Evolutionary conservation across 768 basidiomycete species (phyloP), one percentile per base, ranked within the genome.

Genomic region (Boletus rubescentipes): DNA sequence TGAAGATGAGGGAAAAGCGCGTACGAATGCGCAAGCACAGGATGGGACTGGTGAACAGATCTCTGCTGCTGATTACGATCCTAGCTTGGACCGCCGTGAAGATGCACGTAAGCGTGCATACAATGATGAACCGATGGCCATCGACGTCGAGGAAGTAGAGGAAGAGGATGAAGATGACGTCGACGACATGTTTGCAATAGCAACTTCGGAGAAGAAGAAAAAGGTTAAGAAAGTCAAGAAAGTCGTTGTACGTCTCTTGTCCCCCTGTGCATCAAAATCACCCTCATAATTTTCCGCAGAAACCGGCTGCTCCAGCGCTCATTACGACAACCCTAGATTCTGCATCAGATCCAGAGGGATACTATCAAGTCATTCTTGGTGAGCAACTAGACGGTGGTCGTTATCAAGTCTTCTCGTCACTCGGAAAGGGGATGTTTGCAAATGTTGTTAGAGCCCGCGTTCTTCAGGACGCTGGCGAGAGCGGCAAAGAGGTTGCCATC

Each of bases 391-490:
- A 97, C 64, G 83, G 86, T 26, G 94, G 91, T 6, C 83, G 89
- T 38, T 99, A 98, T 67, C 93, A 97, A 68, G 93, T 99, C 10
- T 94, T 90, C 61, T 93, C 92, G 44, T 91, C 84, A 44, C 78
- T 98, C n/a, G 97, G 97, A 16, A 95, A 96, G 69, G 97, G 97
- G 44, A 99, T 99, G 96, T 99, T 98, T 69, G 93, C 94, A 44
- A 93, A 91, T 51, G 97, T 99, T 46, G 93, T 98, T 26, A 83
- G 91, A 42, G 96, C 95, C 9, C 84, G 92, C 31, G 80, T 93
- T 10, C 75, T 95, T 40, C 75, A 86, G 72, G 88, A 89, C 32
- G 60, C 77, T 10, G 74, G 77, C 51, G 78, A 81, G 46, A 58
- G 57, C 16, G 80, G 84, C 37, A 75, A 77, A 63, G 96, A 99